Conservation (phyloP, 148 eudicot species). For the Mesembryanthemum crystallinum region DNA sequence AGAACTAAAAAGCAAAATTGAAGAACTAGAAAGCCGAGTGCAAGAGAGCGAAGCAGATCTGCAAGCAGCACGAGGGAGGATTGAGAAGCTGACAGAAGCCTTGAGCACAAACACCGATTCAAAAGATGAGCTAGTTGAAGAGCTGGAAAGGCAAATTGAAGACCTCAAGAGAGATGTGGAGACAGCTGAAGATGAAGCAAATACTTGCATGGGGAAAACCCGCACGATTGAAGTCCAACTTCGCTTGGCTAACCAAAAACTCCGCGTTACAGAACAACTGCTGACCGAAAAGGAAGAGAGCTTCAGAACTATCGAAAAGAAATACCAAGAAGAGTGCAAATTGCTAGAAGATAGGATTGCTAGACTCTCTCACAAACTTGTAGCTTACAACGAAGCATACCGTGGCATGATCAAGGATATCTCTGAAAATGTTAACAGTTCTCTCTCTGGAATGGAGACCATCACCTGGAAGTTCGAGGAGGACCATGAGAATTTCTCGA, state of each 20-base stretch:
- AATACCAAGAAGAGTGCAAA: slow-evolving; percentile 46
- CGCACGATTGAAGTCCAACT: slow-evolving; percentile 69
- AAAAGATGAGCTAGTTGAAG: slow-evolving; percentile 47
- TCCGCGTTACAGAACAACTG: slow-evolving; percentile 79
- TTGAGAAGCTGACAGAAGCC: slow-evolving; percentile 45
- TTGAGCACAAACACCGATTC: slow-evolving; percentile 35
- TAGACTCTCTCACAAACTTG: slow-evolving; percentile 36
- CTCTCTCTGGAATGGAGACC: slow-evolving; percentile 47
- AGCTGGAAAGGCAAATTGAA: slow-evolving; percentile 62
- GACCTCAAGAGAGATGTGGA: slow-evolving; percentile 75
- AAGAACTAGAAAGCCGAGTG: slow-evolving; percentile 33
- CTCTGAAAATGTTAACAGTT: slow-evolving; percentile 48
- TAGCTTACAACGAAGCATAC: slow-evolving; percentile 49
- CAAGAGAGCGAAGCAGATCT: slow-evolving; percentile 42
- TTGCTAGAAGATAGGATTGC: slow-evolving; percentile 44
- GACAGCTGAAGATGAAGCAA: slow-evolving; percentile 62
- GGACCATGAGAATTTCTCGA: slow-evolving; percentile 52
- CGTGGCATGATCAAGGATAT: slow-evolving; percentile 37
- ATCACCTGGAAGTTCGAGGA: slow-evolving; percentile 61
- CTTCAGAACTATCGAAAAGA: slow-evolving; percentile 41
- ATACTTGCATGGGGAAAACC: slow-evolving; percentile 54
- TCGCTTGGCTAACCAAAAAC: slow-evolving; percentile 73
- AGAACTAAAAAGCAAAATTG: slow-evolving; percentile 28
- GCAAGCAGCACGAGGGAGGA: slow-evolving; percentile 41
- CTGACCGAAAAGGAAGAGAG: slow-evolving; percentile 60